A percentile compares a stretch with the other conserved stretches of the same genome.
These are phyloP conservation scores for Chalciporus piperatus DNA, from an alignment of 768 basidiomycete genomes.

Conservation along the genomic window DNA sequence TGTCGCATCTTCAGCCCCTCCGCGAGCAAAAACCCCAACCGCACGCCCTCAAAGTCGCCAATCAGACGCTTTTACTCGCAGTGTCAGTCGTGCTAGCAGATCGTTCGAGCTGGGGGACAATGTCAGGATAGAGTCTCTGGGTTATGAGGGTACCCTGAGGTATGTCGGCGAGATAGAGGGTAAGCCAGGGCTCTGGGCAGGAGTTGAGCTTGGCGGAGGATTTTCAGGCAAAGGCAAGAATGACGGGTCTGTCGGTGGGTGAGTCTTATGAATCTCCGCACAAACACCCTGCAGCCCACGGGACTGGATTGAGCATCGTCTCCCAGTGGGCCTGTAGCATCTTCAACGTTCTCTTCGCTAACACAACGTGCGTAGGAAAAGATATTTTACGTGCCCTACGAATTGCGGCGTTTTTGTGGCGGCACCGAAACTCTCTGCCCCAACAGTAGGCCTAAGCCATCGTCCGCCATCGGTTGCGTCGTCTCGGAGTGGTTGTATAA, in stretches of 20 bases:
- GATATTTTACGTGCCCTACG: constrained; percentile 83
- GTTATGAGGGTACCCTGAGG: constrained; percentile 79
- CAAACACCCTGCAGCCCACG: not conserved
- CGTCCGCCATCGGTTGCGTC: constrained; percentile 84
- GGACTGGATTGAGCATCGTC: not conserved
- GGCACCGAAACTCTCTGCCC: constrained; percentile 72
- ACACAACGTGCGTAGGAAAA: constrained; percentile 45
- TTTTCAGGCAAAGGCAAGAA: constrained; percentile 95
- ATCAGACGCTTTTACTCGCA: constrained; percentile 54
- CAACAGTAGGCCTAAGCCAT: constrained; percentile 58
- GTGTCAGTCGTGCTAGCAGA: constrained; percentile 43
- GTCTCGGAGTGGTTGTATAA: constrained; percentile 47
- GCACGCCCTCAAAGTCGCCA: constrained; percentile 65
- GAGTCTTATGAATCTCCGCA: constrained; percentile 32
- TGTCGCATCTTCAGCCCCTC: constrained; percentile 48
- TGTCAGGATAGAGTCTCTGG: constrained; percentile 84
- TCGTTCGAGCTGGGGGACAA: constrained; percentile 72
- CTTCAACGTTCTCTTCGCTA: constrained; percentile 5
- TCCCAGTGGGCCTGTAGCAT: not conserved
- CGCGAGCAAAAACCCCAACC: constrained; percentile 52
- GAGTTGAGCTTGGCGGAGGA: constrained; percentile 84
- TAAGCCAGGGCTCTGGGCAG: constrained; percentile 89
- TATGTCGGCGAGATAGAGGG: constrained; percentile 86
- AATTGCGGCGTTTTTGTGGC: constrained; percentile 92
- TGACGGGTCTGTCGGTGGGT: constrained; percentile 88